phyloP scores from a whole-genome alignment of 108 stramenopile genomes.

The Nitzschia sp. region DNA sequence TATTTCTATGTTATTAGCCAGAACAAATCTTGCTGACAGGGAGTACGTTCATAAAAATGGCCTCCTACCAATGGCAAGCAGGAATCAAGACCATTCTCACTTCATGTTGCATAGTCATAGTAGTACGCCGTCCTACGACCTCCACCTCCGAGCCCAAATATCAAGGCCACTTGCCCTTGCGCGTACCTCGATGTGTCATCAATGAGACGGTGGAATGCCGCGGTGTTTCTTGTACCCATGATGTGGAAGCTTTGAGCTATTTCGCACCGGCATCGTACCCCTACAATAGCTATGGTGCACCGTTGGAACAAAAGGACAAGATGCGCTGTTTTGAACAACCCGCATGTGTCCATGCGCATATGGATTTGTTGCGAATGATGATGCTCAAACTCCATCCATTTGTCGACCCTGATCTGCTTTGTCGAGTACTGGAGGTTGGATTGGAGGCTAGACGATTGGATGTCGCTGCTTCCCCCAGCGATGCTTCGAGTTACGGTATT shows the following conservation, averaged over 20 bases:
- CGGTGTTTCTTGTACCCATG: conserved; percentile 88
- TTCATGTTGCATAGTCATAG: too few species aligned
- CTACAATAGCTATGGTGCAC: conserved; percentile 62
- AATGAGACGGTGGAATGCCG: conserved; percentile 81
- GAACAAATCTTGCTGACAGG: too few species aligned
- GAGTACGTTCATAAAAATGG: too few species aligned
- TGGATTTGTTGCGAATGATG: conserved; percentile 94
- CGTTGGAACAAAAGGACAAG: conserved; percentile 57
- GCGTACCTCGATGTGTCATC: conserved; percentile 69
- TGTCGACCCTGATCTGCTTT: conserved; percentile 56
- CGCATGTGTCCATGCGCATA: conserved; percentile 90
- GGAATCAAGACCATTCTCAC: too few species aligned
- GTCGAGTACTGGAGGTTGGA: conserved; percentile 59
- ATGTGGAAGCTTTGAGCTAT: conserved; percentile 91
- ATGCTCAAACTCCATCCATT: conserved; percentile 74
- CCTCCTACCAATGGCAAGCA: too few species aligned
- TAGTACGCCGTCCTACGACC: too few species aligned
- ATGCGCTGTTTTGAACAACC: conserved; percentile 49
- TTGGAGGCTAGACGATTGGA: conserved; percentile 78
- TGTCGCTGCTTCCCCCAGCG: conserved; percentile 92
- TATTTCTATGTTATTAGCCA: too few species aligned
- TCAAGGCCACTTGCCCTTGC: conserved; percentile 74
- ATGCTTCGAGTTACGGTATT: conserved; percentile 60
- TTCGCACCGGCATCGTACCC: conserved; percentile 86
- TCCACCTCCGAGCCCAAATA: conserved; percentile 56